Base-by-base conservation (phyloP, 345 rosid genomes). In the Microthlaspi erraticum region DNA sequence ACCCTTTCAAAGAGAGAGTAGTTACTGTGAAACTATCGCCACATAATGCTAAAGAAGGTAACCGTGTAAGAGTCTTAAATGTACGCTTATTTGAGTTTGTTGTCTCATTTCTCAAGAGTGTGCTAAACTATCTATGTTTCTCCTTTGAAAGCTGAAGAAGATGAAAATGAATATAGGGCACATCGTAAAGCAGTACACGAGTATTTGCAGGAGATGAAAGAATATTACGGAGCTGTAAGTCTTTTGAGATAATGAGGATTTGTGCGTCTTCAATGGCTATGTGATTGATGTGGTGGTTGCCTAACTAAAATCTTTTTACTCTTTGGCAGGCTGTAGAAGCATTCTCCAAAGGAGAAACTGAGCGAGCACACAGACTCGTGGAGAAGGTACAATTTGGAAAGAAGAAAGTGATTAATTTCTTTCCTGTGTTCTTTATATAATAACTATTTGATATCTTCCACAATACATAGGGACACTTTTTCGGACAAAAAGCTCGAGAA, bases 211-310 rank as follows among this genome's bases (percentile, higher is more conserved):
- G 79, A 76, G 68, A 81, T 82, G 92, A 87, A 66, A 76, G 88
- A 85, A 74, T 86, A 85, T 73, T 85, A 77, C 42, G 81, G 80
- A 81, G 85, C 87, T 78, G 95, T 88, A 81, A 73, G 84, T 65
- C 67, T 31, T 31, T 20, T 56, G 19, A 38, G 36, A 67, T 52
- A 32, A 58, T 5, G 7, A 31, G 16, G 18, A 51, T 54, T 63
- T 42, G 19, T 17, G 51, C 36, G 62, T 64, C 19, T 53, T 14
- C n/a, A 45, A 12, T 17, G 33, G 39, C 19, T 72, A 19, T 48
- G 60, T 49, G 77, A 29, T 39, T 59, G 42, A 74, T 59, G 32
- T 67, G 49, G 50, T 66, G 66, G 60, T 52, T 60, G 64, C 64
- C 37, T 29, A 71, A 52, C 64, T 34, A 2, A 68, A 63, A 49